phyloP scores from a whole-genome alignment of 2,329 filamentous ascomycete species.

The Drechslerella dactyloides region DNA sequence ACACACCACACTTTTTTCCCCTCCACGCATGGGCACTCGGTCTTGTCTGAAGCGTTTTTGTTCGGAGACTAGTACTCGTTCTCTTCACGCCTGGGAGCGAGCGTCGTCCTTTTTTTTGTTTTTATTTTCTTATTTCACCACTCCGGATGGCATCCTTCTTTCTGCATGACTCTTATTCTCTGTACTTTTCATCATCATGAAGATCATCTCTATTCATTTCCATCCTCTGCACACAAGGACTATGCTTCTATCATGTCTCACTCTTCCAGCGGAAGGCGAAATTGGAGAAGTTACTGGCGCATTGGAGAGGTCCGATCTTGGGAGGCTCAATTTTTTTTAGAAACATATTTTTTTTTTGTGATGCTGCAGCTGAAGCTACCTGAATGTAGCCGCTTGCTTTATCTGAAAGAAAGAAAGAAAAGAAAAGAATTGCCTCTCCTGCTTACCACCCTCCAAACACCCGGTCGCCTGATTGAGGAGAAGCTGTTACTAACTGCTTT shows the following conservation, averaged over 20 bases:
- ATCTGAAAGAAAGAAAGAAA: conserved; percentile 28
- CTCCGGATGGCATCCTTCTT: conserved; percentile 1
- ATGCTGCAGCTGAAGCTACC: conserved; percentile 50
- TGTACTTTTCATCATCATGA: conserved; percentile 3
- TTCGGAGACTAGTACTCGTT: conserved; percentile 12
- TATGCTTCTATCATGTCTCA: conserved; percentile 47
- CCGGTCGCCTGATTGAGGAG: conserved; percentile 22
- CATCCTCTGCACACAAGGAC: conserved; percentile 44
- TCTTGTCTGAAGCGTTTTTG: conserved; percentile 23
- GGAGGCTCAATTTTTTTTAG: conserved; percentile 20
- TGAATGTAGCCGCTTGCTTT: conserved; percentile 49
- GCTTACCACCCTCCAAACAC: conserved; percentile 43
- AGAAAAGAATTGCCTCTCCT: conserved; percentile 20
- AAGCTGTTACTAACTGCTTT: conserved; percentile 50
- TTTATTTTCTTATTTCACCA: conserved; percentile 7
- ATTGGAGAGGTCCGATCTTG: conserved; percentile 47
- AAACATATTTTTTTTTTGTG: conserved; percentile 31
- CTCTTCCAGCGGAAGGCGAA: conserved; percentile 24
- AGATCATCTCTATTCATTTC: background rate
- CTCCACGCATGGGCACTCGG: conserved; percentile 6
- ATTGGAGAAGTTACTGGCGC: conserved; percentile 47
- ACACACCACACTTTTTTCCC: conserved; percentile 14
- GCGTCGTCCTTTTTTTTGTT: conserved; percentile 2
- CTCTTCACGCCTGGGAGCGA: conserved; percentile 1
- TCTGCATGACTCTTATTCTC: conserved; percentile 10